phyloP scores from a whole-genome alignment of 768 basidiomycete species.

The Amanita muscaria region DNA sequence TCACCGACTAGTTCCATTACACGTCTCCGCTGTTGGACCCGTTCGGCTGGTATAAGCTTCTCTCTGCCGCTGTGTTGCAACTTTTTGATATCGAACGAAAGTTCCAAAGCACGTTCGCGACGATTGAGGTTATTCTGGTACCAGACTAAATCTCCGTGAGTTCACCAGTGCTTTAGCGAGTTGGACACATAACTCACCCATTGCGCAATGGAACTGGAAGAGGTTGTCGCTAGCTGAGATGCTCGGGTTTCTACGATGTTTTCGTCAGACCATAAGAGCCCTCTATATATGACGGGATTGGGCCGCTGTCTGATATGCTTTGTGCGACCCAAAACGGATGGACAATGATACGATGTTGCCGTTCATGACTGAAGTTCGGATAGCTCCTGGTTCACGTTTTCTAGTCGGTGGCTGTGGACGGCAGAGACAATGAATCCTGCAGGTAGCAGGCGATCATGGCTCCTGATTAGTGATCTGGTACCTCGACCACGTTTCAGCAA shows the following conservation, averaged over 20 bases:
- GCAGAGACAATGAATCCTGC: no score
- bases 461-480: background rate
- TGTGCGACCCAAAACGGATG: background rate
- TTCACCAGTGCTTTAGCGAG: background rate
- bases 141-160: constrained; percentile 1
- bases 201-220: background rate
- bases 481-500: background rate
- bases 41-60: constrained; percentile 6
- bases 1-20: background rate
- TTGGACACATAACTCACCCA: background rate
- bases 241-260: background rate
- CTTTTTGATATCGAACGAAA: constrained; percentile 1
- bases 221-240: background rate
- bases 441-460: background rate
- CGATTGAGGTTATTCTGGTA: background rate
- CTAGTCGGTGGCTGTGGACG: background rate
- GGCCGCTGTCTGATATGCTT: background rate
- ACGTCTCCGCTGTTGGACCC: background rate
- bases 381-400: constrained; percentile 6
- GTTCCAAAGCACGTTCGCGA: constrained; percentile 2
- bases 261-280: background rate
- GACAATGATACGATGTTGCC: background rate
- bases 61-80: constrained; percentile 2
- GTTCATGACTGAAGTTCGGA: background rate
- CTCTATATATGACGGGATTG: background rate